These are phyloP conservation scores for Penicillium oxalicum DNA, from an alignment of 2,329 filamentous ascomycete genomes.

Conservation along the genomic window DNA sequence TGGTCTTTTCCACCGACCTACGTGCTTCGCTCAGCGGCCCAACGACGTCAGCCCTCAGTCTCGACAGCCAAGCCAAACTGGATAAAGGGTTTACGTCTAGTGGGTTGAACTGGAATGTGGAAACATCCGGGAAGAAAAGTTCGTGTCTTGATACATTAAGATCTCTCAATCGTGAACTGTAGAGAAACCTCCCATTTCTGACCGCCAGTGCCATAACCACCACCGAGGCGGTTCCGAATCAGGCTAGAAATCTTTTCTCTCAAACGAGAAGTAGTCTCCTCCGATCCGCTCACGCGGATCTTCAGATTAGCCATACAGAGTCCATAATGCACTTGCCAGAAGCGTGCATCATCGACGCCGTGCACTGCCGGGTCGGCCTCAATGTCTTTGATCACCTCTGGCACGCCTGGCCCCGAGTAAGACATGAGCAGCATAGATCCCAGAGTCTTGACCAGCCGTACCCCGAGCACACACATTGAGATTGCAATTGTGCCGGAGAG, in stretches of 20 bases:
- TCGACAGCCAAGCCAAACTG: too few relatives aligned
- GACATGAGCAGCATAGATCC: constrained; percentile 96
- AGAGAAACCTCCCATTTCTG: constrained; percentile 91
- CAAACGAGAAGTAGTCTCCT: constrained; percentile 65
- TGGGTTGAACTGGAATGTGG: background rate
- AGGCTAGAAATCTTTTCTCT: constrained; percentile 70
- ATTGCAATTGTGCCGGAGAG: constrained; percentile 76
- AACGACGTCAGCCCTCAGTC: too few relatives aligned
- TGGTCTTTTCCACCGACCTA: too few relatives aligned
- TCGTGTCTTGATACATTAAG: background rate
- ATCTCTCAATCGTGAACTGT: constrained; percentile 59
- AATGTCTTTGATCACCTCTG: constrained; percentile 76
- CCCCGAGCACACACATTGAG: constrained; percentile 82
- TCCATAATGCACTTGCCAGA: constrained; percentile 98
- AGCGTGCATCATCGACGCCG: constrained; percentile 80
- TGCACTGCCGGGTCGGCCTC: constrained; percentile 70
- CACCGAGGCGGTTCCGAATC: constrained; percentile 78
- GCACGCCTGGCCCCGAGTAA: constrained; percentile 59
- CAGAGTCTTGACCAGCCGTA: constrained; percentile 75
- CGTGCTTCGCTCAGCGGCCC: too few relatives aligned
- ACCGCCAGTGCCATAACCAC: constrained; percentile 73
- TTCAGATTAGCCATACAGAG: constrained; percentile 93
- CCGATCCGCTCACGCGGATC: constrained; percentile 65
- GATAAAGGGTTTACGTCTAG: too few relatives aligned
- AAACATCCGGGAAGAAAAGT: background rate